Evolutionary conservation across 345 rosid species (phyloP).

Genomic region (Cardiospermum halicacabum): DNA sequence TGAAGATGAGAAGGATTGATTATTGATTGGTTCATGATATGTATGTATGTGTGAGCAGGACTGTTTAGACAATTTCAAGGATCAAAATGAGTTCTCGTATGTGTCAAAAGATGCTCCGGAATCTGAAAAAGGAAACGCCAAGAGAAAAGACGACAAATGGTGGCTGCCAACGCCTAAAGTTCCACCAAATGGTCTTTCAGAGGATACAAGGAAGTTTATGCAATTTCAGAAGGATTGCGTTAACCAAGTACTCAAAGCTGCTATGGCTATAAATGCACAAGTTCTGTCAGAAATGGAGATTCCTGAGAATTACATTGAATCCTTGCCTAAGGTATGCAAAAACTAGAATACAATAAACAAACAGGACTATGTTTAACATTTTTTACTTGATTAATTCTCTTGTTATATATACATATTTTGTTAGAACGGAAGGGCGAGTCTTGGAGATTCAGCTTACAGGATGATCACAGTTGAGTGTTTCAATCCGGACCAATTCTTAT

Average conservation of each 20-base stretch:
- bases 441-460: constrained; percentile 70
- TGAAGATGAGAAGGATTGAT: background rate
- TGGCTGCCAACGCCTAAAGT: constrained; percentile 83
- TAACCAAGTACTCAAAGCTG: constrained; percentile 88
- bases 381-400: constrained; percentile 8
- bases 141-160: constrained; percentile 82
- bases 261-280: constrained; percentile 94
- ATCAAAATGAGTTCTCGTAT: constrained; percentile 61
- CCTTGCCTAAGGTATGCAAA: constrained; percentile 67
- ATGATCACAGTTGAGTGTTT: constrained; percentile 71
- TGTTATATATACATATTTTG: background rate
- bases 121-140: constrained; percentile 39
- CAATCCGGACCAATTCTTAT: constrained; percentile 72
- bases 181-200: constrained; percentile 72
- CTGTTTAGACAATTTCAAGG: constrained; percentile 74
- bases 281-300: constrained; percentile 82
- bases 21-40: background rate
- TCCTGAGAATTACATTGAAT: constrained; percentile 81
- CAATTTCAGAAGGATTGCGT: constrained; percentile 81
- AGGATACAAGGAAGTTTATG: constrained; percentile 58
- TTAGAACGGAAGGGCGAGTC: constrained; percentile 84
- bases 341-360: background rate
- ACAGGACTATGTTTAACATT: background rate
- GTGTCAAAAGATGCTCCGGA: constrained; percentile 63
- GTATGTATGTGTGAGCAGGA: constrained; percentile 45